Evolutionary conservation across 495 filamentous ascomycete genomes (phyloP).

Genomic region (Penicillium argentinense): DNA sequence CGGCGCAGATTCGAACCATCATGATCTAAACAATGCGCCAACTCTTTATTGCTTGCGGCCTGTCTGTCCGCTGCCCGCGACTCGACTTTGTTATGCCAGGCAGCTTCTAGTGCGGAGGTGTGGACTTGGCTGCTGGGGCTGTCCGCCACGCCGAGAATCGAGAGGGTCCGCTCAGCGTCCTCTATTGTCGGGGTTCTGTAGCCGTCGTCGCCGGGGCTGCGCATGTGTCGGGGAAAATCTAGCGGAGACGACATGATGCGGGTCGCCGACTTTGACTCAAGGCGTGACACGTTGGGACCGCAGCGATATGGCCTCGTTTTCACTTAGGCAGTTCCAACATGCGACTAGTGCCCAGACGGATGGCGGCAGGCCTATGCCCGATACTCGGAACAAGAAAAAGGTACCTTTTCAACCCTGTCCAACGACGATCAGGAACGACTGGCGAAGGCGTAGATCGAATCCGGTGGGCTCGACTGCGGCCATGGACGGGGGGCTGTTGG

Average conservation of each 20-base stretch:
- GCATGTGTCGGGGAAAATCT: constrained; percentile 38
- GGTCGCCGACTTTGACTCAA: too few relatives aligned
- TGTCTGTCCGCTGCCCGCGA: constrained; percentile 19
- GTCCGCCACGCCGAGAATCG: constrained; percentile 9
- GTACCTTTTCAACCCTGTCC: too few relatives aligned
- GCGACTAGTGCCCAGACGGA: background rate
- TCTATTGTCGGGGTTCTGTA: constrained; percentile 53
- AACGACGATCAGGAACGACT: too few relatives aligned
- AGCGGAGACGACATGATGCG: constrained; percentile 24
- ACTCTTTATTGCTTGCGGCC: constrained; percentile 7
- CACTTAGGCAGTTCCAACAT: background rate
- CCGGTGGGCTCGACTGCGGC: too few relatives aligned
- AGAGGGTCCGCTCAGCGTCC: constrained; percentile 38
- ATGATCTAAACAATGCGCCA: constrained; percentile 2
- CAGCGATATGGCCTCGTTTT: background rate
- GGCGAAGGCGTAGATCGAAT: too few relatives aligned
- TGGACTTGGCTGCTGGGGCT: constrained; percentile 24
- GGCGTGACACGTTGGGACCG: background rate
- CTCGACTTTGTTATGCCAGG: constrained; percentile 21
- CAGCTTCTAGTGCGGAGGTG: constrained; percentile 31
- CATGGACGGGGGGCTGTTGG: too few relatives aligned
- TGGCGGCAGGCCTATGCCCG: background rate
- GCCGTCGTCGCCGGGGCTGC: constrained; percentile 45
- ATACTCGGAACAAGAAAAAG: too few relatives aligned
- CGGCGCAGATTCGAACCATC: constrained; percentile 15